Conservation (phyloP, 306 rosid species). For the Canavalia ensiformis region DNA sequence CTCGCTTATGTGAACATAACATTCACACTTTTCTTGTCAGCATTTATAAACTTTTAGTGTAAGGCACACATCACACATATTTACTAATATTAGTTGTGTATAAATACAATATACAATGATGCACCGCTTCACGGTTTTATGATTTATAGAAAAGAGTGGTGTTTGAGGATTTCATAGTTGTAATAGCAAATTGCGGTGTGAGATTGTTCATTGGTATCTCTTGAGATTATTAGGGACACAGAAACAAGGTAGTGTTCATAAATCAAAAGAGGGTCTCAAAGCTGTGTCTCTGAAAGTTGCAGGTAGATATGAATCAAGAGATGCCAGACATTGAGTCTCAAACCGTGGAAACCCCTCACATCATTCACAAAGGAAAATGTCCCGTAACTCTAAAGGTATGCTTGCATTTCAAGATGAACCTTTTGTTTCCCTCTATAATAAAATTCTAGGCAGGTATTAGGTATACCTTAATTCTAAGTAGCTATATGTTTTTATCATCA, state of each 20-base stretch:
- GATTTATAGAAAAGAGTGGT: conserved; percentile 21
- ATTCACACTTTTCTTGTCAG: conserved; percentile 34
- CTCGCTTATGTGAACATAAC: neutral
- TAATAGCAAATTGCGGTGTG: neutral
- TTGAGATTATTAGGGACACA: neutral
- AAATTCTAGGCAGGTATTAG: neutral
- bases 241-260: neutral
- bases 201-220: conserved; percentile 21
- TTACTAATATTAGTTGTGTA: conserved; percentile 32
- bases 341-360: conserved; percentile 28
- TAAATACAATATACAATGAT: neutral
- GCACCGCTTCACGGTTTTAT: conserved; percentile 46
- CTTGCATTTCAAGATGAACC: neutral
- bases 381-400: conserved; percentile 66
- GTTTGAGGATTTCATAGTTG: conserved; percentile 17
- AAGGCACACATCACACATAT: neutral
- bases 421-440: neutral
- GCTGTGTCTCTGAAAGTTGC: conserved; percentile 31
- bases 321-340: conserved; percentile 67
- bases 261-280: conserved; percentile 28
- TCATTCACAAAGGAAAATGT: conserved; percentile 49
- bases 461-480: neutral
- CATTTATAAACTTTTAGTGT: neutral
- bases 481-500: neutral
- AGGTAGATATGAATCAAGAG: conserved; percentile 46